Conservation (phyloP, 495 filamentous ascomycete species). For the Aspergillus affinis region DNA sequence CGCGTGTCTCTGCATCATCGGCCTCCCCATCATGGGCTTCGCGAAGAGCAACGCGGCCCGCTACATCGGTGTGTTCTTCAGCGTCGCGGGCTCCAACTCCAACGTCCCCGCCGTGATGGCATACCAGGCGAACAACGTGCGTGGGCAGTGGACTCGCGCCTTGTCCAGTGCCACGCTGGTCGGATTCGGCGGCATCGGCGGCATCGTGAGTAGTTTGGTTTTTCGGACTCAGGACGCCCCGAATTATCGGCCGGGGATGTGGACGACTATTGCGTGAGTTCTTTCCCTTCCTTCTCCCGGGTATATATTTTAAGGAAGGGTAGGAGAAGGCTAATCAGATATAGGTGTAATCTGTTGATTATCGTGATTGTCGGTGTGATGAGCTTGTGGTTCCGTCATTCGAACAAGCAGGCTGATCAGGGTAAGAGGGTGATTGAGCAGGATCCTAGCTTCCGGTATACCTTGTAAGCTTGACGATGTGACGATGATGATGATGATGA, state of each 20-base stretch:
- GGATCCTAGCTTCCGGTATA: slow-evolving; percentile 7
- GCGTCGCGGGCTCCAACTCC: slow-evolving; percentile 57
- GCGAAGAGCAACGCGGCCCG: slow-evolving; percentile 38
- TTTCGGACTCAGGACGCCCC: slow-evolving; percentile 61
- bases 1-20: slow-evolving; percentile 7
- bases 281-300: neutral
- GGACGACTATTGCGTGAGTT: slow-evolving; percentile 45
- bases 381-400: slow-evolving; percentile 3
- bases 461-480: slow-evolving; percentile 3
- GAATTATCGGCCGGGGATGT: slow-evolving; percentile 55
- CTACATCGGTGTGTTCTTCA: slow-evolving; percentile 66
- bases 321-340: neutral
- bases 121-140: slow-evolving; percentile 67
- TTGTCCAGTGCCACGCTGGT: slow-evolving; percentile 58
- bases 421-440: slow-evolving; percentile 8
- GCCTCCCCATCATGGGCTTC: slow-evolving; percentile 1
- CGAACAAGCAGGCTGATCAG: slow-evolving; percentile 6
- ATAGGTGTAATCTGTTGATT: slow-evolving; percentile 9
- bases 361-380: slow-evolving; percentile 1
- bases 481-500: neutral
- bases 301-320: neutral
- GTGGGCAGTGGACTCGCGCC: slow-evolving; percentile 66
- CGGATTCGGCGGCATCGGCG: slow-evolving; percentile 57
- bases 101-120: slow-evolving; percentile 60
- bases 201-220: slow-evolving; percentile 56